Base-by-base conservation (phyloP, 164 flowering plant species). In the Sextonia rubra region DNA sequence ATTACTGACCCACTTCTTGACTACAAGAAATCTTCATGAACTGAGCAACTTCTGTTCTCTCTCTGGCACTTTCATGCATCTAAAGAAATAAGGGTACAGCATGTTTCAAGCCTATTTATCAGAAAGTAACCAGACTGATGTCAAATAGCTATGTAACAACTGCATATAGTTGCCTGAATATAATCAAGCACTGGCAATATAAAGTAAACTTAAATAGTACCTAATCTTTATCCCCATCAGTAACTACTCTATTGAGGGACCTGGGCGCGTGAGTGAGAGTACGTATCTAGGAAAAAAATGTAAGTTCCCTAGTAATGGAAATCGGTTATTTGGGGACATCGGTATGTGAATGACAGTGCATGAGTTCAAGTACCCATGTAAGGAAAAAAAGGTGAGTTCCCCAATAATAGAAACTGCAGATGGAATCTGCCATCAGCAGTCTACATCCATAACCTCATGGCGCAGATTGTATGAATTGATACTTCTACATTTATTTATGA, bases 1-100 rank as follows among this genome's bases (percentile, higher is more conserved):
- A 95, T 30, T 98, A 95, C 76, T 95, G 97, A 20, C 97, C 98
- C 67, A 95, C 98, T 84, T 93, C 99, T 63, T 97, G 86, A 75
- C 98, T 93, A 76, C 97, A 82, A 77, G 90, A 93, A 62, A 93
- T 89, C 82, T 90, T 89, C 91, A 89, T 81, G 78, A 81, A 91
- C 69, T 83, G 81, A 55, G 86, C 82, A 71, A 71, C 62, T 17
- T 79, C 82, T 73, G 20, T 61, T 56, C 60, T 73, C 48, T 68
- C 74, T 61, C 73, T 76, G 22, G 18, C 76, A 66, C 74, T 85
- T 73, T 60, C 66, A 89, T 85, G 83, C 76, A 77, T 9, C 22
- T 71, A 62, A 69, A 78, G 22, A 64, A 27, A 30, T 2, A 78
- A 64, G 73, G 47, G 63, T 67, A 37, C 30, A 11, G 60, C 20